A percentile compares a stretch with the other conserved stretches of the same genome.
Evolutionary conservation across 805 yeast species (phyloP).

Genomic region (Candida anglica): DNA sequence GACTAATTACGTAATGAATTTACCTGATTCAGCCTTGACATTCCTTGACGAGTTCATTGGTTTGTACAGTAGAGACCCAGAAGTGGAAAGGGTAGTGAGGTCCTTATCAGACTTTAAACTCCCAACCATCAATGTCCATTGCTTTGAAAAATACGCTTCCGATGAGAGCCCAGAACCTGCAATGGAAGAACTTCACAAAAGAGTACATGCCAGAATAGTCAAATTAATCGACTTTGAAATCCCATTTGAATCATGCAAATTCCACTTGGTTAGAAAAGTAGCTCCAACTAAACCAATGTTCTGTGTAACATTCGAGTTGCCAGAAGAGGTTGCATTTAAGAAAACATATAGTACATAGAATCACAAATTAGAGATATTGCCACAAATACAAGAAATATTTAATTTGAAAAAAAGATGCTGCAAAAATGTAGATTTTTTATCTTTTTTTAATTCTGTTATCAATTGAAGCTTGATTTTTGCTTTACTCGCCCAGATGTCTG

Average conservation of each 20-base stretch:
- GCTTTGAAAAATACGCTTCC: conserved; percentile 85
- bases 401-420: no score
- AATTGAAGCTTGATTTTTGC: background rate
- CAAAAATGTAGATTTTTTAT: no score
- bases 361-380: no score
- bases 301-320: conserved; percentile 76
- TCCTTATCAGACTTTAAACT: conserved; percentile 46
- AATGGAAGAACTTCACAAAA: conserved; percentile 58
- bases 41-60: conserved; percentile 79
- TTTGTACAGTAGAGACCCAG: conserved; percentile 45
- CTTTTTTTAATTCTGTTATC: no score
- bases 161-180: conserved; percentile 65
- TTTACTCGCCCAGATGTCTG: background rate
- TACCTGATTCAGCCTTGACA: conserved; percentile 88
- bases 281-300: conserved; percentile 98
- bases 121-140: conserved; percentile 83
- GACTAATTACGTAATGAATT: conserved; percentile 86
- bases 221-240: conserved; percentile 43
- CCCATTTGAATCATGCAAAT: conserved; percentile 45
- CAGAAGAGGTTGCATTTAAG: conserved; percentile 59
- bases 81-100: conserved; percentile 29
- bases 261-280: conserved; percentile 88
- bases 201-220: conserved; percentile 54
- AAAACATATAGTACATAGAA: no score
- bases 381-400: no score